phyloP scores from a whole-genome alignment of 2,329 filamentous ascomycete species.

The Calonectria montana region DNA sequence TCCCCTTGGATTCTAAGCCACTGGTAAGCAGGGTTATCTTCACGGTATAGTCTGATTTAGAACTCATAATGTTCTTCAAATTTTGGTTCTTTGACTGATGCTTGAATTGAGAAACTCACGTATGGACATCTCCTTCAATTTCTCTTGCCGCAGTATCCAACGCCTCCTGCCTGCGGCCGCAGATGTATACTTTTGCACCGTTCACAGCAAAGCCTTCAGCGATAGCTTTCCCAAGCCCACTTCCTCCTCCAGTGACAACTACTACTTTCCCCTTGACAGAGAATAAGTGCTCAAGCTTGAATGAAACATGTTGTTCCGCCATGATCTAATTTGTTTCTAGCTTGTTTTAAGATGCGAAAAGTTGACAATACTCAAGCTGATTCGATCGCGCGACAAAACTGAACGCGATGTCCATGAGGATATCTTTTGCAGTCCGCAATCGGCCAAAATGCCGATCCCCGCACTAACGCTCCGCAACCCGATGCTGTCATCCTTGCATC shows the following conservation, averaged over 20 bases:
- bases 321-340: not conserved
- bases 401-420: too few species aligned
- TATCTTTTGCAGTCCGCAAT: not conserved
- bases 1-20: not conserved
- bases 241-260: not conserved
- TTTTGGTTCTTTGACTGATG: too few species aligned
- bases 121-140: not conserved
- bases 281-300: not conserved
- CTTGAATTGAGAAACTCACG: not conserved
- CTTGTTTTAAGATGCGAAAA: not conserved
- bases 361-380: not conserved
- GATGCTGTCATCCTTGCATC: not conserved
- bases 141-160: not conserved
- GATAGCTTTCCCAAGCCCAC: not conserved
- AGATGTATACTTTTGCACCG: not conserved
- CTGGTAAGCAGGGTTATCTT: not conserved
- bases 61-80: too few species aligned
- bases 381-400: not conserved
- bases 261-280: constrained; percentile 1
- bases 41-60: not conserved
- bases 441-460: not conserved
- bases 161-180: not conserved
- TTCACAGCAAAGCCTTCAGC: not conserved
- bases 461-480: not conserved
- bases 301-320: not conserved